Conservation (phyloP, 305 asterid genomes). For the Solanum hybrid region DNA sequence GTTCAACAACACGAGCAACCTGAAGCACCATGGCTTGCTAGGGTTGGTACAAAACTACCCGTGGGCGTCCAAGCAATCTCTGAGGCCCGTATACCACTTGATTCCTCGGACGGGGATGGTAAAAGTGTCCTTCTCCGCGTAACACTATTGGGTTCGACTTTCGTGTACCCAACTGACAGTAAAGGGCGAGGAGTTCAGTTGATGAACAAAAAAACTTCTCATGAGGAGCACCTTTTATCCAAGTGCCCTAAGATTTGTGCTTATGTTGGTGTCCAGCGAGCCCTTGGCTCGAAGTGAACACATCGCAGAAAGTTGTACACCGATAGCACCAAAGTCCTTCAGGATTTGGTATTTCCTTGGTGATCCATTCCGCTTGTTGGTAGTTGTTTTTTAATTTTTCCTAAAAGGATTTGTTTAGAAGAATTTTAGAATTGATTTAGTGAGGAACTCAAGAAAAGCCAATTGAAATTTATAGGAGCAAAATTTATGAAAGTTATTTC, state of each 20-base stretch:
- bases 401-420: no score
- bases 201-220: not conserved
- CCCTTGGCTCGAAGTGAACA: not conserved
- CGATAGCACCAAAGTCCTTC: no score
- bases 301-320: not conserved
- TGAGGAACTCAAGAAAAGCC: not conserved
- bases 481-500: no score
- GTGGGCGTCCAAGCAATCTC: not conserved
- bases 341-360: no score
- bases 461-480: not conserved
- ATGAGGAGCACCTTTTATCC: not conserved
- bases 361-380: no score
- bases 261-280: not conserved
- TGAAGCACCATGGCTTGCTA: not conserved
- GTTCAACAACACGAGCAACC: not conserved
- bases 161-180: not conserved
- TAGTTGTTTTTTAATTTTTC: no score
- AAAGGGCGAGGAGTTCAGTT: not conserved
- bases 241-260: not conserved
- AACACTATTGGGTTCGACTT: not conserved
- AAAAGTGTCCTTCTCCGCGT: not conserved
- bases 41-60: rapidly evolving
- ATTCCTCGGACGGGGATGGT: not conserved
- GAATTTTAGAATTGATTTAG: not conserved
- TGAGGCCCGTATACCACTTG: not conserved